Conservation (phyloP, 2,329 filamentous ascomycete genomes). For the Diaporthe sp. region DNA sequence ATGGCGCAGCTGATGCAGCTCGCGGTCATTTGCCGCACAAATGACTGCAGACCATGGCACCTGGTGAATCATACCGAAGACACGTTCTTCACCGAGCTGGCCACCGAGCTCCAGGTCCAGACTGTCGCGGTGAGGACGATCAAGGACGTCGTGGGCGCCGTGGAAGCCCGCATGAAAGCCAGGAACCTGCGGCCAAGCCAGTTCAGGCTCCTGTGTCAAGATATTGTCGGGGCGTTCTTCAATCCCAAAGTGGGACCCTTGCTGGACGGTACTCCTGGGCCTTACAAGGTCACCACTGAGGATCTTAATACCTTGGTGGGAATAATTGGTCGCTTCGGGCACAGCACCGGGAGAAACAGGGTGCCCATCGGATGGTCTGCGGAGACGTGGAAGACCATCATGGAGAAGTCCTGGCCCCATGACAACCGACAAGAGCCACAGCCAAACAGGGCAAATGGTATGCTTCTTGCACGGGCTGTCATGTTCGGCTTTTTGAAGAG, state of each 20-base stretch:
- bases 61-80: neutral
- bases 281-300: neutral
- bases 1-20: constrained; percentile 19
- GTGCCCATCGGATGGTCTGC: neutral
- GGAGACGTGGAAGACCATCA: neutral
- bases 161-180: neutral
- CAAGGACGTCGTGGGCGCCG: neutral
- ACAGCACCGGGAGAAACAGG: neutral
- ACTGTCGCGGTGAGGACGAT: neutral
- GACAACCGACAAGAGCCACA: neutral
- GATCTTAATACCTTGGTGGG: neutral
- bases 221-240: neutral
- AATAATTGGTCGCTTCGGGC: neutral
- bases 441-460: neutral
- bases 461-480: neutral
- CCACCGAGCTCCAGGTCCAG: neutral
- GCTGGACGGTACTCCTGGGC: neutral
- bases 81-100: neutral
- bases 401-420: neutral
- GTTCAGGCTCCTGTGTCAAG: neutral
- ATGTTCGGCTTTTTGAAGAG: neutral
- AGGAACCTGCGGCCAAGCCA: neutral
- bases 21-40: neutral
- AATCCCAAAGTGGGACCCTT: neutral
- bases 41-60: neutral